Evolutionary conservation across 2,329 filamentous ascomycete species (phyloP), one percentile per base, ranked within the genome.

Genomic region (Colletotrichum liriopes): DNA sequence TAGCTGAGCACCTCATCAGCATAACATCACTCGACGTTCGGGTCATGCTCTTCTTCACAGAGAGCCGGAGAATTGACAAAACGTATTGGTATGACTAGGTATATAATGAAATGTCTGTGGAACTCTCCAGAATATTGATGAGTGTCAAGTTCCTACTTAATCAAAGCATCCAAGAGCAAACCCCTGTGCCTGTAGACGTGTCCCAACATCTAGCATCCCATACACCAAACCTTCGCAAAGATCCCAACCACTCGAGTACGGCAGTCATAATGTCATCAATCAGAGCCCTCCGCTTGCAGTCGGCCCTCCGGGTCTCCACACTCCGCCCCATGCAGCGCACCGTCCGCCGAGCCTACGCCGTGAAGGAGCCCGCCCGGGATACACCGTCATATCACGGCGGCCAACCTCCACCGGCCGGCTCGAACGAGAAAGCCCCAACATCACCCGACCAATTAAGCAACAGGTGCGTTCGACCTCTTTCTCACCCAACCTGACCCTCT

Each of bases 401-500:
- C 26, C 56, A 67, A 23, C 45, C 60, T 9, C 16, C 65, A 9
- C 56, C 65, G 18, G 39, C 65, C 9, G 65, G 18, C 18, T 54
- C 67, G 20, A 26, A 65, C 5, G 23, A 58, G 26, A 55, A 56
- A 20, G 60, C 55, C 5, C 52, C 41, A 12, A 69, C 67, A 2
- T 11, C 14, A 11, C 60, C 67, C 8, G 26, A 61, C 29, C 43
- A 69, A n/a, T 14, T 69, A 4, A 69, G 54, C 4, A 59, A 51
- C 41, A 63, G 29, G 67, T 59, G 41, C 18, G 18, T 60, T 23
- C 23, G 26, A 39, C 14, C 29, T 20, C n/a, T n/a, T 20, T 16
- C 32, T 18, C 1, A 8, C 9, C 26, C 5, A 16, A 2, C 16
- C 43, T 26, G 2, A 7, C 4, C 32, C 45, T 26, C 20, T 45